Evolutionary conservation across 768 basidiomycete genomes (phyloP), one percentile per base, ranked within the genome.

Genomic region (Suillus variegatus): DNA sequence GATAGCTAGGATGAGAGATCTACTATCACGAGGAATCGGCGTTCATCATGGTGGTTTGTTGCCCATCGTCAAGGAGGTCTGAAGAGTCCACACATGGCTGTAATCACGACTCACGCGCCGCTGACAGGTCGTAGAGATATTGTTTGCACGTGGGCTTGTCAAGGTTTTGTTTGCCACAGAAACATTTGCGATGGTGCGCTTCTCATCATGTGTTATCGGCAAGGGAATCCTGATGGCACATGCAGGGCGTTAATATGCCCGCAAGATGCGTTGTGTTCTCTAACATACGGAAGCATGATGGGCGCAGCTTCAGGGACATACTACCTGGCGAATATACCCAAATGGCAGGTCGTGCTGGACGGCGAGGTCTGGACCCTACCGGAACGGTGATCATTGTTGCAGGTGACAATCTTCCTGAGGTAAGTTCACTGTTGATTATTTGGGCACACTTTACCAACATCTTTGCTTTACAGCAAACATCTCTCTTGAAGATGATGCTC

Each of bases 241-340:
- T 62, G 10, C 66, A 98, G 96, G 97, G 97, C 58, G 97, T 99
- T 63, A 99, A 99, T 77, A 99, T 99, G 97, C 97, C 97, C 22
- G 94, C 97, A 3, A 92, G 89, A 82, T 95, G 91, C 71, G 97
- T 99, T 4, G 97, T 98, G 8, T 99, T 98, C 77, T 96, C 97
- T 4, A 89, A 86, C 54, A 96, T 92, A 61, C 85, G 95, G 54
- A 99, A 99, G 74, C 97, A 99, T 73, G 97, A 99, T 69, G 97
- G 97, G 6, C 86, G 88, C 36, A 89, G 80, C 69, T 99, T 99
- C 82, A 87, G 97, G 66, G 93, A 95, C 47, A 89, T 97, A 41
- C 77, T 94, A 1, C 91, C 94, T 32, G 95, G 93, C 47, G 95
- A 95, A 78, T 98, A 98, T 74, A 99, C 97, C 0, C 97, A 99